Conservation (phyloP, 768 basidiomycete species). For the Tricholoma hemisulphureum region DNA sequence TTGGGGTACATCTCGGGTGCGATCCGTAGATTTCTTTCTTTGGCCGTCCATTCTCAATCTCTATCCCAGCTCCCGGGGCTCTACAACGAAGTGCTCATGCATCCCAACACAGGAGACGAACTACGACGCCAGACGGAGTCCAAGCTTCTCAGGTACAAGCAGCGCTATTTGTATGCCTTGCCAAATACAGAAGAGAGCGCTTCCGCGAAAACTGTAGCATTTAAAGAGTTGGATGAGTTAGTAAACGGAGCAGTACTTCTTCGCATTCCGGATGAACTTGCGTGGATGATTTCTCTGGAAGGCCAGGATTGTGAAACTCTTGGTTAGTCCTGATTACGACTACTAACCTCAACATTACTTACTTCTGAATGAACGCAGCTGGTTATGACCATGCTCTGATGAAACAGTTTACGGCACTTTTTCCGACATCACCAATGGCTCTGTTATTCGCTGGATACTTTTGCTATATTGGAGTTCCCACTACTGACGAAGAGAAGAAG, state of each 20-base stretch:
- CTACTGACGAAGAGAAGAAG: slow-evolving; percentile 43
- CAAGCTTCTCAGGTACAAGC: slow-evolving; percentile 67
- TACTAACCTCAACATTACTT: slow-evolving; percentile 1
- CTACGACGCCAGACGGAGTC: slow-evolving; percentile 76
- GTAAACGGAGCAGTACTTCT: slow-evolving; percentile 76
- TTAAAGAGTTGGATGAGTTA: slow-evolving; percentile 68
- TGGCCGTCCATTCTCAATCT: slow-evolving; percentile 9
- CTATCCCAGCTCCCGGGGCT: slow-evolving; percentile 59
- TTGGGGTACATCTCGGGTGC: slow-evolving; percentile 59
- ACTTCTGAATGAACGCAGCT: slow-evolving; percentile 36
- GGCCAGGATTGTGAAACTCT: slow-evolving; percentile 64
- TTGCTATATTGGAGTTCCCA: slow-evolving; percentile 48
- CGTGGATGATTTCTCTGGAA: slow-evolving; percentile 81
- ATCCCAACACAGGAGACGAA: slow-evolving; percentile 75
- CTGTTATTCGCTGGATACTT: slow-evolving; percentile 68
- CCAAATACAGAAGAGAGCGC: slow-evolving; percentile 39
- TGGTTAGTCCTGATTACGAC: slow-evolving; percentile 42
- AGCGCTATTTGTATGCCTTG: slow-evolving; percentile 59
- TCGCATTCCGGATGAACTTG: slow-evolving; percentile 71
- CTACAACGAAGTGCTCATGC: slow-evolving; percentile 79
- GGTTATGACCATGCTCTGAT: slow-evolving; percentile 59
- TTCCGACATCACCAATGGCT: slow-evolving; percentile 59
- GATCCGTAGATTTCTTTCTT: not conserved
- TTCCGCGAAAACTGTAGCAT: slow-evolving; percentile 44
- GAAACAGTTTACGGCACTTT: slow-evolving; percentile 59